Percentiles rank a stretch among this genome's conserved stretches.
phyloP scores from a whole-genome alignment of 1,284 basidiomycete species.

The Cryptococcus sp. region DNA sequence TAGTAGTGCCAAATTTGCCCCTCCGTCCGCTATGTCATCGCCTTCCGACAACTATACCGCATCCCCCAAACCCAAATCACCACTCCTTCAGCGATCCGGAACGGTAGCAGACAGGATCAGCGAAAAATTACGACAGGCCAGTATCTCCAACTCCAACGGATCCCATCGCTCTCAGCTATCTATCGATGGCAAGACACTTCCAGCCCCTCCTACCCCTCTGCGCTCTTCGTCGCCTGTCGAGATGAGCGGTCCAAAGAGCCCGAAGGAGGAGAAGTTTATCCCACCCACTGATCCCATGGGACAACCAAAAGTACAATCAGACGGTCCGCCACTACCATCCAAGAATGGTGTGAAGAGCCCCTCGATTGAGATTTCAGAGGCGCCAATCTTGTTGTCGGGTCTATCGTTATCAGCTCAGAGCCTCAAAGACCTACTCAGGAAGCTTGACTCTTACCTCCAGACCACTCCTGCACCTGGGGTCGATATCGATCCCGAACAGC shows the following conservation, averaged over 20 bases:
- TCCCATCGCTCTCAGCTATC: slow-evolving; percentile 10
- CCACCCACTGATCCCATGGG: slow-evolving; percentile 38
- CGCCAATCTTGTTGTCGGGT: slow-evolving; percentile 67
- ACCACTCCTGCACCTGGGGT: slow-evolving; percentile 38
- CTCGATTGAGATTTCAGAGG: slow-evolving; percentile 23
- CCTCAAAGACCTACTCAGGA: slow-evolving; percentile 63
- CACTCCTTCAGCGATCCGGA: slow-evolving; percentile 29
- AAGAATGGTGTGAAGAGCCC: neutral
- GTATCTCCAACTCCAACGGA: slow-evolving; percentile 13
- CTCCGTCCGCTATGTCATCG: slow-evolving; percentile 52
- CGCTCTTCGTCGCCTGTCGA: slow-evolving; percentile 8
- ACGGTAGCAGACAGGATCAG: slow-evolving; percentile 47
- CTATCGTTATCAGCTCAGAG: slow-evolving; percentile 61
- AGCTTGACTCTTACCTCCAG: slow-evolving; percentile 45
- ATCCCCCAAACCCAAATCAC: slow-evolving; percentile 58
- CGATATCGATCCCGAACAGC: slow-evolving; percentile 18
- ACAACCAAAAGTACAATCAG: slow-evolving; percentile 21
- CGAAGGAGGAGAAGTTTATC: slow-evolving; percentile 38
- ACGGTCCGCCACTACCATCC: slow-evolving; percentile 14
- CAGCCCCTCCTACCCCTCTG: slow-evolving; percentile 26
- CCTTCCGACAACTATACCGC: slow-evolving; percentile 66
- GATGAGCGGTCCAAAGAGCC: slow-evolving; percentile 22
- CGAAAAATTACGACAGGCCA: slow-evolving; percentile 44
- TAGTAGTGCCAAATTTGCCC: slow-evolving; percentile 73
- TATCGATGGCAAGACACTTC: slow-evolving; percentile 31